Evolutionary conservation across 2,329 filamentous ascomycete species (phyloP), one percentile per base, ranked within the genome.

Genomic region (Myriosclerotinia scirpicola): DNA sequence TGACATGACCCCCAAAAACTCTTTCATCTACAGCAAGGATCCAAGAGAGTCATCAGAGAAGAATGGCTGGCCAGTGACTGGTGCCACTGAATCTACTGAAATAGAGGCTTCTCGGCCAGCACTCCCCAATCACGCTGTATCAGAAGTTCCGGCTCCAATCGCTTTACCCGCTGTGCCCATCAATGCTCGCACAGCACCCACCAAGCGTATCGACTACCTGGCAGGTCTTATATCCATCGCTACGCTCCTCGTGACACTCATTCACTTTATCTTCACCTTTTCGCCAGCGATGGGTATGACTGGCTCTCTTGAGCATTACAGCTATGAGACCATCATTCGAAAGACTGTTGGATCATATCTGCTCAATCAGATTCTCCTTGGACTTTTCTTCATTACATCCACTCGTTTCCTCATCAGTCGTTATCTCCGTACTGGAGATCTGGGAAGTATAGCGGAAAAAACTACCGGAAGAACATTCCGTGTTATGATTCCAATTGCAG

Each of bases 301-400:
- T 0, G 76, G 75, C 5, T 76, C 74, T 17, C 73, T 72, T 38
- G 64, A 73, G 26, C 64, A 82, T 64, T 78, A 80, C 54, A 63
- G 71, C 6, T 79, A 77, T 20, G 80, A 82, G 65, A 71, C 72
- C 22, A 78, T 77, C 74, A 75, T 79, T 2, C 76, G 78, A 40
- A 79, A 78, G 68, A 78, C 79, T 12, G 71, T 81, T 34, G 78
- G 78, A 0, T 77, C 79, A 2, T 81, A 79, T 69, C 70, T 82
- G 14, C 76, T 82, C 36, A 80, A 81, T 44, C 78, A 78, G 44
- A 76, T 81, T 69, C 82, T 80, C 79, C 78, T 83, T 20, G 80
- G 81, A 26, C 79, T 80, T n/a, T 82, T 83, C 73, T 79, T 83
- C 72, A 80, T 80, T 14, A 82, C 79, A 7, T 81, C 81, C 0